Base-by-base conservation (phyloP, 768 basidiomycete species). In the Trametes cubensis region DNA sequence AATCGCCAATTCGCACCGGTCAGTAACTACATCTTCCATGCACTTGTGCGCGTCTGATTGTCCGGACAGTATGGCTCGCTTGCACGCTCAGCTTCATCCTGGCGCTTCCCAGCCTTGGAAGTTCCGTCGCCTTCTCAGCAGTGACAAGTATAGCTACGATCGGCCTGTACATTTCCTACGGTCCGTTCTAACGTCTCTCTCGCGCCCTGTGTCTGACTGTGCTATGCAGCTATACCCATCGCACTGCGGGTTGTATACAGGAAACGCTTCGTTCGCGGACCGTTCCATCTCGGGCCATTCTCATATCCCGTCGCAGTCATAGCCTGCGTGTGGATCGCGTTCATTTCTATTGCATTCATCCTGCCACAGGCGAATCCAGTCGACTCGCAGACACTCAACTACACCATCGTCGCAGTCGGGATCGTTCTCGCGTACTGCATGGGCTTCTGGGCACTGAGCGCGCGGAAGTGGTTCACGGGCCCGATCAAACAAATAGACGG, bases 121-220 rank as follows among this genome's bases (percentile, higher is more conserved):
- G 85, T 65, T 71, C 80, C 0, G 90, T 92, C 4, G 90, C 90
- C 0, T 90, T 90, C 67, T 69, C 78, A 0, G 81, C 81, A 7
- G 80, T 80, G 1, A 81, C 80, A 0, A 77, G 75, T 52, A 89
- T 89, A 53, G 86, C 88, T 0, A 89, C 89, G 0, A 90, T 90
- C 58, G 90, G 89, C 0, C 75, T 90, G 13, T 91, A 91, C 68
- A 87, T 88, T 34, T 89, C 86, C 0, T 93, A 91, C 68, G 87
- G 86, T 82, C 60, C 28, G 77, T 66, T 8, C 25, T 26, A 21
- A 17, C 26, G 21, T 28, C 41, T 13, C 18, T 25, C 40, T 6
- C 25, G 14, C 25, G 4, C 20, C 40, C 28, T 14, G 11, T 15
- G n/a, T 26, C 21, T 40, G 28, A 13, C 23, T n/a, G 6, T 30